Evolutionary conservation across 257 asterid genomes (phyloP), one percentile per base, ranked within the genome.

Genomic region (Nicotiana benthamiana): DNA sequence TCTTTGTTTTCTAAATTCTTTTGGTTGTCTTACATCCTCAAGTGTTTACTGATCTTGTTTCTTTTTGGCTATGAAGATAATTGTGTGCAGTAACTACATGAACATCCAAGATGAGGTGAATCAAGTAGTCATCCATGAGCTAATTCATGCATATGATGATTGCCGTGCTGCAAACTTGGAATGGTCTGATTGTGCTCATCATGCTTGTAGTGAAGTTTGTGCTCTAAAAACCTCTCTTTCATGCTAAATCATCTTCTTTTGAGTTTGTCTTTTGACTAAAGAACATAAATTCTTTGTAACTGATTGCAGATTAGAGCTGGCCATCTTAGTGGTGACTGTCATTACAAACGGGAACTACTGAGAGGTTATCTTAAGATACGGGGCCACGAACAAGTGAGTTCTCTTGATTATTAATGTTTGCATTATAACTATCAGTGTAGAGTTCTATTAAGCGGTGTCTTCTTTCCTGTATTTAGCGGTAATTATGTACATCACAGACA

Each of bases 311-410:
- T 94, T 68, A 92, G 98, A 53, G 98, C 98, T 54, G 90, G 89
- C 46, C 98, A 95, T 90, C 97, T 95, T 54, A 93, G 99, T 9
- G 98, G 98, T 66, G 99, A 95, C 86, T 95, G 98, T 74, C 97
- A 92, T 83, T 95, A 86, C 72, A 95, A 92, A 86, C 92, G 99
- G 72, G 97, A 93, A 85, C 85, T 95, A 36, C 85, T 93, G 48
- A 97, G 97, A 2, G 99, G 98, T 53, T 84, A 59, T 81, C 43
- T 89, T 61, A 91, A 89, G 85, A 18, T 93, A 30, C 87, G 93
- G 75, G 96, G 97, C 63, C 98, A 94, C 56, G 98, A 92, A 80
- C 97, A 88, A 87, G 96, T 88, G 75, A 85, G 89, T 87, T 85
- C 6, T 75, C 5, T 48, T 72, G 34, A 43, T 72, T 34, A 22